Conservation (phyloP, 2,329 filamentous ascomycete genomes). For the Colletotrichum chlorophyti region DNA sequence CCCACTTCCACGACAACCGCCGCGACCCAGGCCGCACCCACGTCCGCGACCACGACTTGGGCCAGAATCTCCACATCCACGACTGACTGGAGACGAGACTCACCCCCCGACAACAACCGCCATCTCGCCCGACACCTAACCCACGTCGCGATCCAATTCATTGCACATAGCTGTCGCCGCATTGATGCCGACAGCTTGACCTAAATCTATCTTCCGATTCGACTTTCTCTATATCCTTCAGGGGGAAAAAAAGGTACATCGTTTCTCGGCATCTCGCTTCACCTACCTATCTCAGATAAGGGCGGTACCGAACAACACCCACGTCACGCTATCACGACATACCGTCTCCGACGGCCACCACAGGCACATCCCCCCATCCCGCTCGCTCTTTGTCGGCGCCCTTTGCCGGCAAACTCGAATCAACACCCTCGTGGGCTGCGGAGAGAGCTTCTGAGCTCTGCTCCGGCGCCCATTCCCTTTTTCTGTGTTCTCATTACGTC, state of each 20-base stretch:
- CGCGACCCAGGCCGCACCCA: constrained; percentile 15
- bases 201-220: constrained; percentile 4
- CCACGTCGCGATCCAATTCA: constrained; percentile 15
- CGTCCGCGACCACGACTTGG: background rate
- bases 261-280: background rate
- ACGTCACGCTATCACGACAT: constrained; percentile 28
- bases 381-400: constrained; percentile 21
- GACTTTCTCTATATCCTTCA: constrained; percentile 6
- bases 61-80: too few species aligned
- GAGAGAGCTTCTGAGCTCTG: constrained; percentile 36
- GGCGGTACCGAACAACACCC: constrained; percentile 10
- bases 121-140: constrained; percentile 8
- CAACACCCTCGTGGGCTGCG: constrained; percentile 28
- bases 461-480: constrained; percentile 32
- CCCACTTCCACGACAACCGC: constrained; percentile 11
- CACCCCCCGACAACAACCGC: constrained; percentile 5
- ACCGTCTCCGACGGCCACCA: background rate
- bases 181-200: constrained; percentile 10
- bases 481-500: background rate
- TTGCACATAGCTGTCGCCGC: background rate
- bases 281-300: constrained; percentile 2
- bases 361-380: background rate
- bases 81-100: background rate
- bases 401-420: constrained; percentile 16
- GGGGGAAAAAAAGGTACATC: background rate